Conservation (phyloP, 192 early-diverging fungal species). For the Chytriomyces sp. region DNA sequence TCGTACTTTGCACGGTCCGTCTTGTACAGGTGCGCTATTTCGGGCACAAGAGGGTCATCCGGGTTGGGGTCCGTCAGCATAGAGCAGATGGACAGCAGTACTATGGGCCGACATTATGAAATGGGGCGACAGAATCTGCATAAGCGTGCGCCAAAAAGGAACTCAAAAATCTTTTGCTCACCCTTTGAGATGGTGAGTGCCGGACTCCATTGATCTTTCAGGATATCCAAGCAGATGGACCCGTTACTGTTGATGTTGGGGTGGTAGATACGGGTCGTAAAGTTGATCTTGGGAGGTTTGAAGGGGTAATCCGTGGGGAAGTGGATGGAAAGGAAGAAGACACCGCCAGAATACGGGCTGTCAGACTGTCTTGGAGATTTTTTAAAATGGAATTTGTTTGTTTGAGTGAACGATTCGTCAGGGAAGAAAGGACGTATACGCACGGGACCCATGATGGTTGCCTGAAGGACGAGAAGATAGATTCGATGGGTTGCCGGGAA, state of each 20-base stretch:
- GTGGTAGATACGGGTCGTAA: constrained; percentile 97
- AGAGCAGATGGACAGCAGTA: constrained; percentile 97
- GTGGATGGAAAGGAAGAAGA: constrained; percentile 96
- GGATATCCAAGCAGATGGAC: constrained; percentile 96
- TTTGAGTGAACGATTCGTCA: too few relatives aligned
- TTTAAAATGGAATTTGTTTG: too few relatives aligned
- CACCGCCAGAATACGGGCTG: constrained; percentile 90
- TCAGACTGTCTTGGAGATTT: constrained; percentile 61
- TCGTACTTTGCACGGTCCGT: constrained; percentile 88
- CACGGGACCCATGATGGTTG: constrained; percentile 97
- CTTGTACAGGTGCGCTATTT: constrained; percentile 98
- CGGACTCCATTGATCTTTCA: constrained; percentile 98
- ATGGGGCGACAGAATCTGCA: too few relatives aligned
- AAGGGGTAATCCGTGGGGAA: constrained; percentile 76
- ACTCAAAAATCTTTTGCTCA: constrained; percentile 36
- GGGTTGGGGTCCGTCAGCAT: constrained; percentile 99
- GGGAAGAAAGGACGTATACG: constrained; percentile 34
- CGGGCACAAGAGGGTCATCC: constrained; percentile 95
- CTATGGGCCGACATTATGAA: constrained; percentile 41
- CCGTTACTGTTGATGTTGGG: constrained; percentile 99
- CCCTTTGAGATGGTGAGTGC: constrained; percentile 97
- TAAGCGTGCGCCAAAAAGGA: constrained; percentile 11
- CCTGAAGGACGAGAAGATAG: constrained; percentile 58
- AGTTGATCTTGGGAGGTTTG: constrained; percentile 70
- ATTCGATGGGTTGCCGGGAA: neutral